Conservation (phyloP, 192 early-diverging fungal genomes). For the Funneliformis mosseae region DNA sequence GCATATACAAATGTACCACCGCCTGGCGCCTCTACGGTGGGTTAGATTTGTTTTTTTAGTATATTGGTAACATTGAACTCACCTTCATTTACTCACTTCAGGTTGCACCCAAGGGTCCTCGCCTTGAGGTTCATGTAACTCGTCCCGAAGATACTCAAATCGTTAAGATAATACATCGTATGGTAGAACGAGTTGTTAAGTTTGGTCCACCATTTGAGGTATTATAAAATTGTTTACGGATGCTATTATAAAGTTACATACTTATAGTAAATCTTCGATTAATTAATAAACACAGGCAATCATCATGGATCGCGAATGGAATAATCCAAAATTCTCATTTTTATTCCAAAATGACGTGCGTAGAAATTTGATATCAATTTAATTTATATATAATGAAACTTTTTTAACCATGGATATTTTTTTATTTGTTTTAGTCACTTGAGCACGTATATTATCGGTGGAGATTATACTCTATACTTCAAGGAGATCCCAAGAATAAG, state of each 20-base stretch:
- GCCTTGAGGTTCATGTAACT: constrained; percentile 67
- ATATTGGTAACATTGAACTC: neutral
- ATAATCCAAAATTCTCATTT: constrained; percentile 73
- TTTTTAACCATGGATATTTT: no score
- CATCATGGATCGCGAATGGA: constrained; percentile 63
- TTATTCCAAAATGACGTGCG: constrained; percentile 70
- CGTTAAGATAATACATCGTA: constrained; percentile 77
- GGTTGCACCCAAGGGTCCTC: constrained; percentile 36
- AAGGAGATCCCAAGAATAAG: constrained; percentile 71
- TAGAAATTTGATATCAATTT: neutral
- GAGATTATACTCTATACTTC: constrained; percentile 86
- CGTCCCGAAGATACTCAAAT: constrained; percentile 60
- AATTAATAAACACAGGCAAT: constrained; percentile 41
- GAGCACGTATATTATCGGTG: constrained; percentile 92
- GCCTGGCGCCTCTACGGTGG: neutral
- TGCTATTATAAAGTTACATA: neutral
- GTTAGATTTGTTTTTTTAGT: neutral
- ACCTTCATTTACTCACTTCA: constrained; percentile 2
- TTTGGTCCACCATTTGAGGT: constrained; percentile 76
- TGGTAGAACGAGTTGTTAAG: constrained; percentile 75
- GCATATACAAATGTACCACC: constrained; percentile 15
- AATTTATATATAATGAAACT: no score
- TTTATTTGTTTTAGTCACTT: no score
- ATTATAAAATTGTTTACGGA: neutral
- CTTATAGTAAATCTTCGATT: neutral